Evolutionary conservation across 306 rosid species (phyloP), one percentile per base, ranked within the genome.

Genomic region (Spatholobus suberectus): DNA sequence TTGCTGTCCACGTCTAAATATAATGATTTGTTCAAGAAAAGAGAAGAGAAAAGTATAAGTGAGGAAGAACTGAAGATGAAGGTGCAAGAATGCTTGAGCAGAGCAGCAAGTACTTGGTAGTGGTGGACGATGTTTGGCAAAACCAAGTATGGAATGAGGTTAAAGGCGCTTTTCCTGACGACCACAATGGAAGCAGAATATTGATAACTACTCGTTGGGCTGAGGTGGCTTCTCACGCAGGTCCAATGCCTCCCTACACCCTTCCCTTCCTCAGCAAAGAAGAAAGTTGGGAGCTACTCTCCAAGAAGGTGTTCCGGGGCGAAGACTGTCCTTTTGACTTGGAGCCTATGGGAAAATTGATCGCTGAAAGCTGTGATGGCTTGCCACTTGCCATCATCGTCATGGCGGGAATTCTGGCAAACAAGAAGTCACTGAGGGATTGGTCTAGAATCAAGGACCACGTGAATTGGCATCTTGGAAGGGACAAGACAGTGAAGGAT

Each of bases 251-350:
- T 41, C 20, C 44, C 0, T 58, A 70, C 15, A 0, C 4, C 0
- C 80, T 78, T 0, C 87, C 81, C 0, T 11, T 20, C 2, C 84
- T 78, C 4, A 6, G 3, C 2, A 2, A 51, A 11, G 26, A 63
- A 4, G 13, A 78, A 41, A 79, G 84, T 11, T 78, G 81, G 72
- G 75, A 78, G 20, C 87, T 78, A 0, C 68, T 84, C 1, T 49
- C 17, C 2, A 78, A 54, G 15, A 84, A 52, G 49, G 84, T 73
- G 1, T 79, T 73, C 8, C 0, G 8, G 2, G 74, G 67, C 6
- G 10, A 71, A 71, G 46, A 58, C 0, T 73, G 66, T 6, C 70
- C 71, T 35, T 9, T 3, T 14, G 83, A 80, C 1, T 3, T 80
- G 0, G 49, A n/a, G 23, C 2, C 18, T 1, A 9, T 70, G 9